These are phyloP conservation scores for Gonapodya prolifera DNA, from an alignment of 192 early-diverging fungal genomes.

Conservation along the genomic window DNA sequence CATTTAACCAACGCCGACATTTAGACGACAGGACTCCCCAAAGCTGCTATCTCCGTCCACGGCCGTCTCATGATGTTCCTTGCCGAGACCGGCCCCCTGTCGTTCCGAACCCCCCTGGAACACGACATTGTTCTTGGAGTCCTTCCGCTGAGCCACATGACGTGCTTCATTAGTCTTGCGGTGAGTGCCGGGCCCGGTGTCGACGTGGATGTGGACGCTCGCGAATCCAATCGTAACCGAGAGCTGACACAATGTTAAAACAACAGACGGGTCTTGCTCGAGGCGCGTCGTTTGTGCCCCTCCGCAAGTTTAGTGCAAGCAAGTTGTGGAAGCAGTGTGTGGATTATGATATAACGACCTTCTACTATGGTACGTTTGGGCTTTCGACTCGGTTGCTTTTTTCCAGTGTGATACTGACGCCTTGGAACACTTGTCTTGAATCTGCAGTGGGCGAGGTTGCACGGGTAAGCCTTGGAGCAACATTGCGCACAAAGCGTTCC, in stretches of 20 bases:
- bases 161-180: background rate
- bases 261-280: background rate
- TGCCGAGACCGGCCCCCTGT: background rate
- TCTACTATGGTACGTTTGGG: background rate
- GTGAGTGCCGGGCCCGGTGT: background rate
- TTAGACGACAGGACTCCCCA: background rate
- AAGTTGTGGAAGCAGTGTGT: constrained; percentile 2
- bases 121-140: background rate
- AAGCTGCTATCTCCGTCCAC: background rate
- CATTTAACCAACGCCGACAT: background rate
- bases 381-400: background rate
- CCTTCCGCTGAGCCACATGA: constrained; percentile 1
- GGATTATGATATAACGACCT: background rate
- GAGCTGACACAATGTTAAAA: too few relatives aligned
- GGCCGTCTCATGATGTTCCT: background rate
- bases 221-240: too few relatives aligned
- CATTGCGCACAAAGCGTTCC: background rate
- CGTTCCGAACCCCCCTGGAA: background rate
- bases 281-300: constrained; percentile 1
- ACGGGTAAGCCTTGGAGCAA: too few relatives aligned
- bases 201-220: too few relatives aligned
- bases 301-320: constrained; percentile 4
- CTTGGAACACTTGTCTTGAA: background rate
- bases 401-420: background rate
- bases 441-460: background rate